Conservation (phyloP, 331 rosid species). For the Spiraea crenata region DNA sequence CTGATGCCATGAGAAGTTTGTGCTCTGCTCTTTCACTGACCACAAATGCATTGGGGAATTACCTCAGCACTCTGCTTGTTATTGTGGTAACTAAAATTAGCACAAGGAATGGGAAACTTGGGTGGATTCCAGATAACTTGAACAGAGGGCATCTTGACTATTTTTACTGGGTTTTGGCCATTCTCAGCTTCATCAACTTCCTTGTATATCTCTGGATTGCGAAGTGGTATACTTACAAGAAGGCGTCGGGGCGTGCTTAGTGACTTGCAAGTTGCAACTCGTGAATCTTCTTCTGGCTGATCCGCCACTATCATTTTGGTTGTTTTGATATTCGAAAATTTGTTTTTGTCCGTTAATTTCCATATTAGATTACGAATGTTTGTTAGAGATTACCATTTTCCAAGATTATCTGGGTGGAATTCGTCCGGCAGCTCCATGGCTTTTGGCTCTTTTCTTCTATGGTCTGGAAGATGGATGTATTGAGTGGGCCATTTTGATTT, state of each 20-base stretch:
- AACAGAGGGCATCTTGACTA: conserved; percentile 78
- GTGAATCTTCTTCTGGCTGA: not conserved
- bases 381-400: too few species aligned
- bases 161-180: conserved; percentile 59
- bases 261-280: not conserved
- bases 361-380: not conserved
- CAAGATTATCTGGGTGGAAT: too few species aligned
- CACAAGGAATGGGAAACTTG: conserved; percentile 53
- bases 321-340: not conserved
- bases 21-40: conserved; percentile 69
- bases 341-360: not conserved
- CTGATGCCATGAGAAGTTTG: conserved; percentile 81
- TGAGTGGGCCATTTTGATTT: too few species aligned
- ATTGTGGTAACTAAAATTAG: conserved; percentile 52
- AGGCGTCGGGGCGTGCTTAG: conserved; percentile 15
- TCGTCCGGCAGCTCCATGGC: too few species aligned
- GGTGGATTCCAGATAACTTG: conserved; percentile 76
- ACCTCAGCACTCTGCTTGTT: conserved; percentile 64
- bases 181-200: conserved; percentile 62
- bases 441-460: too few species aligned
- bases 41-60: conserved; percentile 55
- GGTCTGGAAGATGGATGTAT: too few species aligned
- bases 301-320: not conserved
- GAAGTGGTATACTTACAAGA: conserved; percentile 59
- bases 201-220: conserved; percentile 50